Percentiles rank a stretch among this genome's conserved stretches.
Evolutionary conservation across 805 yeast species (phyloP).

Genomic region (Huiozyma naganishii): DNA sequence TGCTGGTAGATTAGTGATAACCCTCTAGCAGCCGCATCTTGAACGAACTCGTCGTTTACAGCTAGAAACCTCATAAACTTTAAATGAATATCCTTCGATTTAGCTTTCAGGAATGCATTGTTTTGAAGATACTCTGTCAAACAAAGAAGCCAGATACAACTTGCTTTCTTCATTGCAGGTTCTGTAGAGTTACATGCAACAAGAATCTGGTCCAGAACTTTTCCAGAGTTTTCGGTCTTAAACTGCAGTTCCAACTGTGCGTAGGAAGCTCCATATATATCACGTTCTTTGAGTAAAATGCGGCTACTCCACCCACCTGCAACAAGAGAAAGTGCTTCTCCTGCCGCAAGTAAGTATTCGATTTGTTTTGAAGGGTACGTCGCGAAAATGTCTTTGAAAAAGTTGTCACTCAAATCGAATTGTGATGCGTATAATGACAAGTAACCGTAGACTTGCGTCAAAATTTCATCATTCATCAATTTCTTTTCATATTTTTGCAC

Average conservation of each 20-base stretch:
- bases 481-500: slow-evolving; percentile 26
- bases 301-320: slow-evolving; percentile 70
- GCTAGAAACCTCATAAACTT: slow-evolving; percentile 70
- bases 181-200: slow-evolving; percentile 49
- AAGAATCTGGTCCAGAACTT: slow-evolving; percentile 41
- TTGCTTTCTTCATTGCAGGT: slow-evolving; percentile 62
- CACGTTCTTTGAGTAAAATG: slow-evolving; percentile 41
- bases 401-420: slow-evolving; percentile 23
- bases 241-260: slow-evolving; percentile 3
- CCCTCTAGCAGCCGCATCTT: slow-evolving; percentile 88
- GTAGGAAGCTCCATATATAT: slow-evolving; percentile 34
- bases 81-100: slow-evolving; percentile 53
- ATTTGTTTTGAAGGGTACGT: slow-evolving; percentile 57
- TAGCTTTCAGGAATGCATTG: slow-evolving; percentile 28
- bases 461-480: slow-evolving; percentile 47
- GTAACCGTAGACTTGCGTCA: slow-evolving; percentile 46
- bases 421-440: slow-evolving; percentile 35
- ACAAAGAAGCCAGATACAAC: slow-evolving; percentile 80
- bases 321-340: slow-evolving; percentile 69
- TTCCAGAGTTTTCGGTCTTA: slow-evolving; percentile 10
- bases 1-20: slow-evolving; percentile 69
- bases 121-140: slow-evolving; percentile 64
- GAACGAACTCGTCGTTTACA: slow-evolving; percentile 77
- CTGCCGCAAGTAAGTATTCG: slow-evolving; percentile 68
- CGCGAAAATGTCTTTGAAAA: slow-evolving; percentile 40